phyloP scores from a whole-genome alignment of 2,329 filamentous ascomycete genomes.

The Fusarium buxicola region DNA sequence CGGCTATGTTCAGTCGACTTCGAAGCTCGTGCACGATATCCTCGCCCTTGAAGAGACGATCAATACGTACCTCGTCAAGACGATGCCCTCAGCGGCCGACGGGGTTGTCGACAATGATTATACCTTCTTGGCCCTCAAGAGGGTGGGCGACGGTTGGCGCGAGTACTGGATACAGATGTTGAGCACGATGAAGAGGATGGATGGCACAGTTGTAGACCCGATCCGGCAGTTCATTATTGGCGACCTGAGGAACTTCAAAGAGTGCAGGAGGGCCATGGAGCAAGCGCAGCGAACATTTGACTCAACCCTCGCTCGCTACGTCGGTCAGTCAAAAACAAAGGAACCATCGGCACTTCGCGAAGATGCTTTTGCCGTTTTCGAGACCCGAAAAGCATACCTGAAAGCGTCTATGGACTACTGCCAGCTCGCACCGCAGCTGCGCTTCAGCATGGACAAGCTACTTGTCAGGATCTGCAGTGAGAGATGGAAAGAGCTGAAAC shows the following conservation, averaged over 20 bases:
- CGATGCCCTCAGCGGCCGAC: slow-evolving; percentile 83
- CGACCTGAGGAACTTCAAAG: slow-evolving; percentile 88
- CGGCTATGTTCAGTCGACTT: slow-evolving; percentile 64
- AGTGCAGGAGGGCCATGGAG: slow-evolving; percentile 81
- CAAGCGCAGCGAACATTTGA: slow-evolving; percentile 87
- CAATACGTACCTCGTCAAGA: slow-evolving; percentile 79
- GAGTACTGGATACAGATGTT: slow-evolving; percentile 89
- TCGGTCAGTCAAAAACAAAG: slow-evolving; percentile 89
- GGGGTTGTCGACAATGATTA: slow-evolving; percentile 95
- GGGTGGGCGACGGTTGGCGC: slow-evolving; percentile 84
- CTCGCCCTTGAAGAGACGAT: slow-evolving; percentile 82
- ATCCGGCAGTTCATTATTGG: slow-evolving; percentile 80
- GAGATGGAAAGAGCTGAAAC: slow-evolving; percentile 87
- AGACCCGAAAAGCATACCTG: slow-evolving; percentile 89
- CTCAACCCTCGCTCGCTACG: slow-evolving; percentile 81
- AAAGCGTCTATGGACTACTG: slow-evolving; percentile 96
- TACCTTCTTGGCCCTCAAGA: slow-evolving; percentile 85
- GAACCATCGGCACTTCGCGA: slow-evolving; percentile 91
- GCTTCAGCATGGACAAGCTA: slow-evolving; percentile 85
- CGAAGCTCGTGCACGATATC: slow-evolving; percentile 71
- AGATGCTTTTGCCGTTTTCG: slow-evolving; percentile 95
- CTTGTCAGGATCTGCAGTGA: slow-evolving; percentile 87
- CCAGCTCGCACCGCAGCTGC: slow-evolving; percentile 85
- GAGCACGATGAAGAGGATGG: slow-evolving; percentile 79
- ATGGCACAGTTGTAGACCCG: slow-evolving; percentile 82